Conservation (phyloP, 768 basidiomycete species). For the Psilocybe tampanensis region DNA sequence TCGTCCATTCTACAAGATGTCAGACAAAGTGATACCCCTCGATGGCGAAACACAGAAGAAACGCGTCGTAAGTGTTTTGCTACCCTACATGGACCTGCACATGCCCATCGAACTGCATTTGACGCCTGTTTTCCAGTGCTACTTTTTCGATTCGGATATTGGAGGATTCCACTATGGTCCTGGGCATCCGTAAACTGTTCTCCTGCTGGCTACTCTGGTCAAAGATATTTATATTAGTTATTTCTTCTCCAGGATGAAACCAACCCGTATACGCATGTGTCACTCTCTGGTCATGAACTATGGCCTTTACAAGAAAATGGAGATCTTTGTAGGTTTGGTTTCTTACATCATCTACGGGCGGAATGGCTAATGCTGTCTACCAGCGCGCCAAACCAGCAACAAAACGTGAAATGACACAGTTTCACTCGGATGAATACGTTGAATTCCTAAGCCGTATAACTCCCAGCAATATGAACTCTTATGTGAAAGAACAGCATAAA, state of each 20-base stretch:
- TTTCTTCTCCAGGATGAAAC: conserved; percentile 79
- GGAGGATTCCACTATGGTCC: conserved; percentile 99
- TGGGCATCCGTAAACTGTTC: conserved; percentile 76
- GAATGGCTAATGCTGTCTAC: neutral
- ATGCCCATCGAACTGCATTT: conserved; percentile 15
- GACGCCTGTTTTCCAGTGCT: conserved; percentile 61
- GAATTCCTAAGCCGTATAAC: conserved; percentile 94
- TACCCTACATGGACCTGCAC: conserved; percentile 12
- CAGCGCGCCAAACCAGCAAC: conserved; percentile 99
- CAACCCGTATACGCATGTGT: conserved; percentile 98
- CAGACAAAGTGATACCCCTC: conserved; percentile 60
- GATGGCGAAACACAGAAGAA: conserved; percentile 79
- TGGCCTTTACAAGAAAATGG: conserved; percentile 99
- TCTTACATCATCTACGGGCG: conserved; percentile 1
- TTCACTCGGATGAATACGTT: conserved; percentile 99
- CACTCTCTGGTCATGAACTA: conserved; percentile 99
- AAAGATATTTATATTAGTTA: conserved; percentile 10
- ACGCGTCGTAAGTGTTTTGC: conserved; percentile 70
- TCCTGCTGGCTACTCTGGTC: neutral
- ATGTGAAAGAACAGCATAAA: conserved; percentile 93
- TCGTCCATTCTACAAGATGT: conserved; percentile 29
- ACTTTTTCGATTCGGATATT: conserved; percentile 99
- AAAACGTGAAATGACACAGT: conserved; percentile 99
- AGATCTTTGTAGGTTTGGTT: conserved; percentile 87
- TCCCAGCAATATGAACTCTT: conserved; percentile 93